phyloP scores from a whole-genome alignment of 768 basidiomycete genomes.

The Pleurotus salmoneostramineus region DNA sequence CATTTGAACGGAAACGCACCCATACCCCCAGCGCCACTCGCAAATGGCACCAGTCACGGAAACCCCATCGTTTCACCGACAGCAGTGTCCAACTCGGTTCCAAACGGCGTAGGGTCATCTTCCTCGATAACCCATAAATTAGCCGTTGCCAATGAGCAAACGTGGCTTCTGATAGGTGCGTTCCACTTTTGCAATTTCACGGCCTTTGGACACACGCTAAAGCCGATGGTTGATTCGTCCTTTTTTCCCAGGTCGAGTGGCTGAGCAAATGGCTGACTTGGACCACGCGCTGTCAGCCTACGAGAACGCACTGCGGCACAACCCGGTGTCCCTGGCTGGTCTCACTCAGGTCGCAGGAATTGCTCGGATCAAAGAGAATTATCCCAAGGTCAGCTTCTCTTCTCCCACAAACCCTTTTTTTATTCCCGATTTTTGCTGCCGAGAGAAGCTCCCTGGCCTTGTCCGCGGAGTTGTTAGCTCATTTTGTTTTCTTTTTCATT shows the following conservation, averaged over 20 bases:
- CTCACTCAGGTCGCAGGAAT: conserved; percentile 94
- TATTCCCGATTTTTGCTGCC: conserved; percentile 10
- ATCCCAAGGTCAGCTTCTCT: conserved; percentile 71
- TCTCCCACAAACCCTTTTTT: conserved; percentile 11
- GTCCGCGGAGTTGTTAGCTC: conserved; percentile 6
- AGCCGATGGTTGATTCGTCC: conserved; percentile 7
- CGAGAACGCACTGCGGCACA: conserved; percentile 94
- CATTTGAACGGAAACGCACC: conserved; percentile 51
- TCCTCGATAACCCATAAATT: conserved; percentile 68
- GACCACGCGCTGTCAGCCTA: conserved; percentile 92
- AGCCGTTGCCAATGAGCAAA: conserved; percentile 86
- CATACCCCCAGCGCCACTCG: conserved; percentile 44
- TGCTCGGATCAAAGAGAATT: conserved; percentile 96
- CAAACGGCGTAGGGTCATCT: conserved; percentile 21
- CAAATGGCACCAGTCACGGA: conserved; percentile 39
- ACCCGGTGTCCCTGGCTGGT: conserved; percentile 84
- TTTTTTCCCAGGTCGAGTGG: conserved; percentile 72
- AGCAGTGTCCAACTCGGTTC: conserved; percentile 26
- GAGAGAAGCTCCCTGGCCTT: background rate
- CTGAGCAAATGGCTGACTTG: conserved; percentile 92
- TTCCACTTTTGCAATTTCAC: conserved; percentile 6
- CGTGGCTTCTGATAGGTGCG: conserved; percentile 91
- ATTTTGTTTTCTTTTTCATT: background rate
- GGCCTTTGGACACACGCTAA: conserved; percentile 2
- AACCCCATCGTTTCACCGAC: conserved; percentile 43